These are phyloP conservation scores for Solanum gracilifrons DNA, from an alignment of 257 asterid species.

Conservation along the genomic window DNA sequence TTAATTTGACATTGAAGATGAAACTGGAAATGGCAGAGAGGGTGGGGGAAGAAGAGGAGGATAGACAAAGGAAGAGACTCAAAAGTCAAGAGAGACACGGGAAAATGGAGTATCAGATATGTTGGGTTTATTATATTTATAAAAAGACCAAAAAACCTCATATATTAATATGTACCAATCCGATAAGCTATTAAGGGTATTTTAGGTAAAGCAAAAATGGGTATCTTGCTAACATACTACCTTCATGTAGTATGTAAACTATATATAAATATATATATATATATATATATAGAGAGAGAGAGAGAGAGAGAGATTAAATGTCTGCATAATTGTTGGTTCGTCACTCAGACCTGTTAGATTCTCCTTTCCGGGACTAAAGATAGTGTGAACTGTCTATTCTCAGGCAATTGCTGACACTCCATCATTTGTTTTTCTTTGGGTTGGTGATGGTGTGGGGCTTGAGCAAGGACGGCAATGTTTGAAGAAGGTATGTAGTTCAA, in stretches of 20 bases:
- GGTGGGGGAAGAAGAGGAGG: background rate
- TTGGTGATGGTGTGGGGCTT: slow-evolving; percentile 98
- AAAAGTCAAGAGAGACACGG: background rate
- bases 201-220: background rate
- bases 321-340: background rate
- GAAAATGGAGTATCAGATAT: background rate
- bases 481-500: slow-evolving; percentile 58
- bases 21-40: background rate
- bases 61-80: background rate
- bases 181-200: background rate
- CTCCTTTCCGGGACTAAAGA: background rate
- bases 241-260: background rate
- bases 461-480: slow-evolving; percentile 99
- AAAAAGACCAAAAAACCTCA: background rate
- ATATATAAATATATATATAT: too few relatives aligned
- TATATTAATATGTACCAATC: background rate
- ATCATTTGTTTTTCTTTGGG: slow-evolving; percentile 97
- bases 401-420: slow-evolving; percentile 99
- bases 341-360: background rate
- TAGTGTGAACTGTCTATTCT: slow-evolving; percentile 3
- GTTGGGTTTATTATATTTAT: background rate
- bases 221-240: background rate
- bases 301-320: background rate
- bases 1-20: background rate
- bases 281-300: too few relatives aligned